These are phyloP conservation scores for Oxalis stricta DNA, from an alignment of 441 rosid species.

Conservation along the genomic window DNA sequence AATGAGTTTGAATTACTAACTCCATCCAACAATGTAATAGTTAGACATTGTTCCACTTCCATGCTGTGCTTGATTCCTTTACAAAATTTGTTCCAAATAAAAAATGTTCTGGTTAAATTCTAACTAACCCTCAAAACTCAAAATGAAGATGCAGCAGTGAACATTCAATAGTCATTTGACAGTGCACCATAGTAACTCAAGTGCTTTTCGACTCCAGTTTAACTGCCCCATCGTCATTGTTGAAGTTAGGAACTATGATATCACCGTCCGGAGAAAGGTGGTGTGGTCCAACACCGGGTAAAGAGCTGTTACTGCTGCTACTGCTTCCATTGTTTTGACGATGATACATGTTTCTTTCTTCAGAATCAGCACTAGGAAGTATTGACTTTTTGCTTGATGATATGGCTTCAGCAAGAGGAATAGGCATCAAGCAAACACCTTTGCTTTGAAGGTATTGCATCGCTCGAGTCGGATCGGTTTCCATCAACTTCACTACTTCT, in stretches of 20 bases:
- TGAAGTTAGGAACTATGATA: slow-evolving; percentile 1
- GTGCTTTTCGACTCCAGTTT: slow-evolving; percentile 7
- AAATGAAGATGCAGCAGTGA: no score
- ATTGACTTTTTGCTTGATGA: slow-evolving; percentile 23
- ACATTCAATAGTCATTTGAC: no score
- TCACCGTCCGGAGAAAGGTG: slow-evolving; percentile 1
- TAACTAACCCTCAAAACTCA: no score
- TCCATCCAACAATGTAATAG: background rate
- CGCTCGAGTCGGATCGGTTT: slow-evolving; percentile 30
- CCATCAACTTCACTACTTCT: slow-evolving; percentile 42
- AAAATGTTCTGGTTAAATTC: no score
- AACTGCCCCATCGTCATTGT: slow-evolving; percentile 7
- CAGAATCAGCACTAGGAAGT: slow-evolving; percentile 1
- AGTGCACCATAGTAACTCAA: no score
- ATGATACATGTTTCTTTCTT: slow-evolving; percentile 7
- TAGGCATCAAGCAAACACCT: slow-evolving; percentile 53
- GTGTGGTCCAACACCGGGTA: slow-evolving; percentile 10
- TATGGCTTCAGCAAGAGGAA: slow-evolving; percentile 30
- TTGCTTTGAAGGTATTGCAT: slow-evolving; percentile 42
- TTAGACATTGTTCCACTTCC: background rate
- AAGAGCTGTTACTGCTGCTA: slow-evolving; percentile 13
- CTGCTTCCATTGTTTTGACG: slow-evolving; percentile 9
- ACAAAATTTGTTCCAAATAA: no score
- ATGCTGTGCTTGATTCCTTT: background rate
- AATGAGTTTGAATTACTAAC: background rate